Conservation (phyloP, 1,284 basidiomycete species). For the Sanghuangporus baumii region DNA sequence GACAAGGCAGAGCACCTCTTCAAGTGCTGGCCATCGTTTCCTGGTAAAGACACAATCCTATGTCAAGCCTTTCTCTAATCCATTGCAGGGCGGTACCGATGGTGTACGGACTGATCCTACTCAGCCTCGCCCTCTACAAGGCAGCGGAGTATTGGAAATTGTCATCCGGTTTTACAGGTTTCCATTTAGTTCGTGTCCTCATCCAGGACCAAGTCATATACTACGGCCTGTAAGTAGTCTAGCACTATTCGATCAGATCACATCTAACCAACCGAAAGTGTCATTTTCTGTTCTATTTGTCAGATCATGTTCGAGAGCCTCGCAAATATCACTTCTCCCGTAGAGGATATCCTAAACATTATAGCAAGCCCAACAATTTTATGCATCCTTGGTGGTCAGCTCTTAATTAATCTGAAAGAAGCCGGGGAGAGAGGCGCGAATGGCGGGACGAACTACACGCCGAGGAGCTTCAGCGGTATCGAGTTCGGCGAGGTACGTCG, state of each 20-base stretch:
- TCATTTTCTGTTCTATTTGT: not conserved
- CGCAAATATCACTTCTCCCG: not conserved
- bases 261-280: not conserved
- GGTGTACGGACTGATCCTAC: not conserved
- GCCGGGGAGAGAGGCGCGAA: constrained; percentile 5
- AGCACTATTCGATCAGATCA: not conserved
- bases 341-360: not conserved
- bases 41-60: not conserved
- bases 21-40: not conserved
- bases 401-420: constrained; percentile 6
- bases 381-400: constrained; percentile 6
- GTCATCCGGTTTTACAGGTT: not conserved
- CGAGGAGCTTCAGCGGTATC: not conserved
- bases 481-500: not conserved
- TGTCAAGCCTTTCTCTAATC: not conserved
- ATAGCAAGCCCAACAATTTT: not conserved
- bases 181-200: constrained; percentile 1
- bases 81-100: not conserved
- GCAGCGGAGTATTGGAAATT: constrained; percentile 1
- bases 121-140: constrained; percentile 3
- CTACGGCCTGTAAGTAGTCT: not conserved
- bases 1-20: not conserved
- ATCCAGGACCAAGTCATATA: constrained; percentile 4
- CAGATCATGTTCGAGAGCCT: not conserved
- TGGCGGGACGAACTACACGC: not conserved